Evolutionary conservation across 2,329 filamentous ascomycete species (phyloP).

Genomic region (Elsinoe arachidis): DNA sequence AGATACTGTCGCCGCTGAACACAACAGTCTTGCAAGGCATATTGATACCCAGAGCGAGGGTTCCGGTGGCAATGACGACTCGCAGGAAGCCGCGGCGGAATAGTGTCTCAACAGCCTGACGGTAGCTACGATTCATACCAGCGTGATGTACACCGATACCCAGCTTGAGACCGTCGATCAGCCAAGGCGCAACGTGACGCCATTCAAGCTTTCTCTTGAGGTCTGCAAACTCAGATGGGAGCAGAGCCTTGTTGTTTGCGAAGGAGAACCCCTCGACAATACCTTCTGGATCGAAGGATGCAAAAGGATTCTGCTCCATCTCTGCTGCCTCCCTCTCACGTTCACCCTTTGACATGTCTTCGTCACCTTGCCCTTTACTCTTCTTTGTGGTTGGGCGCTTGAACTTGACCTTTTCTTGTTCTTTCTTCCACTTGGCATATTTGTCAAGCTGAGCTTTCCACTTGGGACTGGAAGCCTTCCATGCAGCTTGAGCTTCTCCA

Average conservation of each 20-base stretch:
- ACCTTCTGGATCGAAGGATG: slow-evolving; percentile 58
- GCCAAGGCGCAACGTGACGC: slow-evolving; percentile 41
- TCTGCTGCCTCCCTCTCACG: slow-evolving; percentile 48
- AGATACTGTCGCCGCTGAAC: slow-evolving; percentile 65
- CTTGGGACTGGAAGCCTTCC: slow-evolving; percentile 47
- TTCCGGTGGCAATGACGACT: slow-evolving; percentile 67
- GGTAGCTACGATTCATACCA: slow-evolving; percentile 69
- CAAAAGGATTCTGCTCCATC: slow-evolving; percentile 48
- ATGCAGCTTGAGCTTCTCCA: slow-evolving; percentile 45
- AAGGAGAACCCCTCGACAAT: slow-evolving; percentile 59
- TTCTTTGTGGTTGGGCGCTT: slow-evolving; percentile 35
- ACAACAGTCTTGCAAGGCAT: slow-evolving; percentile 78
- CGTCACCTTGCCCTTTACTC: slow-evolving; percentile 38
- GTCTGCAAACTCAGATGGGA: slow-evolving; percentile 49
- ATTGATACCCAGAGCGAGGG: slow-evolving; percentile 68
- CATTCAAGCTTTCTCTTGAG: slow-evolving; percentile 45
- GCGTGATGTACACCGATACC: slow-evolving; percentile 72
- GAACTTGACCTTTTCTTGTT: slow-evolving; percentile 34
- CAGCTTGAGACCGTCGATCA: slow-evolving; percentile 54
- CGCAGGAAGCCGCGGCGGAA: slow-evolving; percentile 64
- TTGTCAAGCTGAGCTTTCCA: slow-evolving; percentile 54
- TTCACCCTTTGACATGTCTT: slow-evolving; percentile 47
- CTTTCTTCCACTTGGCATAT: slow-evolving; percentile 50
- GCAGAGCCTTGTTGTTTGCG: slow-evolving; percentile 52
- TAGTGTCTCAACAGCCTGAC: slow-evolving; percentile 63